A percentile compares a stretch with the other conserved stretches of the same genome.
Conservation (phyloP, 192 early-diverging fungal genomes). For the Gigaspora rosea region DNA sequence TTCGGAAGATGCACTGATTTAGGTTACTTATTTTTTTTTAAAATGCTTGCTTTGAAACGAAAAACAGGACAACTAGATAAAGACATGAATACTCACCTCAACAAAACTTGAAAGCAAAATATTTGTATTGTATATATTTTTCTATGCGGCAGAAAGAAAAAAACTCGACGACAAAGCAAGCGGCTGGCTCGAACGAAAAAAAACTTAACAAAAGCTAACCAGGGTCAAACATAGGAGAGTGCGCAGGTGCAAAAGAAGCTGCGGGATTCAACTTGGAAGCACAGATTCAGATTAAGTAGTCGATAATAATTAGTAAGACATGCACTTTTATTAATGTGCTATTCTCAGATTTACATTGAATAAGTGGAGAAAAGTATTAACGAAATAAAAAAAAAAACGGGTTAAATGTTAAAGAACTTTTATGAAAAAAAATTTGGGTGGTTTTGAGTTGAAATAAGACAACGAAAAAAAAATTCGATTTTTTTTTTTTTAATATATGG, state of each 20-base stretch:
- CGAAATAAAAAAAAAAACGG: not conserved
- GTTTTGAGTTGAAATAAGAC: not conserved
- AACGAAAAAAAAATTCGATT: not conserved
- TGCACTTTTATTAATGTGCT: not conserved
- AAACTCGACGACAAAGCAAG: constrained; percentile 22
- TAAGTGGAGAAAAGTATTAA: not conserved
- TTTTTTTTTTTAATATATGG: not conserved
- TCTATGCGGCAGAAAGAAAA: not conserved
- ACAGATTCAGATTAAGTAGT: constrained; percentile 13
- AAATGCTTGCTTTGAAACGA: too few relatives aligned
- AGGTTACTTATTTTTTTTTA: too few relatives aligned
- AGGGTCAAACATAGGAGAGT: constrained; percentile 32
- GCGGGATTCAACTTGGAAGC: constrained; percentile 25
- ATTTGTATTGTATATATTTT: not conserved
- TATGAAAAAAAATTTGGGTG: not conserved
- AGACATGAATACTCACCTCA: not conserved
- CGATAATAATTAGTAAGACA: constrained; percentile 7
- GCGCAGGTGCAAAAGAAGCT: constrained; percentile 23
- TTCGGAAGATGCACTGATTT: too few relatives aligned
- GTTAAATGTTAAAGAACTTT: not conserved
- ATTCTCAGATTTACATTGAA: not conserved
- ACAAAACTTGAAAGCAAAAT: not conserved
- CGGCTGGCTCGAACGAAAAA: constrained; percentile 28
- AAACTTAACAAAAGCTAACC: constrained; percentile 26
- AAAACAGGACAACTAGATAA: not conserved